Evolutionary conservation across 257 asterid genomes (phyloP).

Genomic region (Solanum pennellii): DNA sequence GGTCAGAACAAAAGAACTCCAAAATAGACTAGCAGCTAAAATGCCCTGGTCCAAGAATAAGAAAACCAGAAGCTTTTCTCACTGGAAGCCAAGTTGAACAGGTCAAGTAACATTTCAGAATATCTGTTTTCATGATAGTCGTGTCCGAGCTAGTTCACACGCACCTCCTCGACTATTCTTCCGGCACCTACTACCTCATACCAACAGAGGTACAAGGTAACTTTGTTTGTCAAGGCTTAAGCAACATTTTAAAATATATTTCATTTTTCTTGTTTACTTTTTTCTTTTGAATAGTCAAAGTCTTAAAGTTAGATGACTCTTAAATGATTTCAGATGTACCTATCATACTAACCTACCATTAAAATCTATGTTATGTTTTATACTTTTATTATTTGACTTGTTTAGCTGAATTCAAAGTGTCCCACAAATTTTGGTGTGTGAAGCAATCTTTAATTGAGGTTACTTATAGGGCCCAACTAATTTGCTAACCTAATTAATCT

Average conservation of each 20-base stretch:
- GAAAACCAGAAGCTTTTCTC: background rate
- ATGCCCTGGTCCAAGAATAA: background rate
- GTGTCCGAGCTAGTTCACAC: background rate
- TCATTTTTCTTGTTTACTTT: background rate
- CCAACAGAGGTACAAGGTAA: background rate
- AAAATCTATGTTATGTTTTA: background rate
- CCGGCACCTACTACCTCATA: background rate
- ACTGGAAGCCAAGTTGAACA: background rate
- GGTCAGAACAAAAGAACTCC: background rate
- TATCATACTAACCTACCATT: background rate
- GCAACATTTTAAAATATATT: background rate
- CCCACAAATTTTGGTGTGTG: background rate
- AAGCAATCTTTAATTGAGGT: background rate
- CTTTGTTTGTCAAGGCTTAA: background rate
- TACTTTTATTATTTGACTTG: background rate
- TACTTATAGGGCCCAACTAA: background rate
- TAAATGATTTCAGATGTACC: background rate
- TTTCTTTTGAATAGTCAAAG: background rate
- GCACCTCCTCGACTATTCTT: background rate
- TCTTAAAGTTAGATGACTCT: background rate
- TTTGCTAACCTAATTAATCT: constrained; percentile 40
- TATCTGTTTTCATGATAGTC: background rate
- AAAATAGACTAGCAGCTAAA: background rate
- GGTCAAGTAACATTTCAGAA: background rate
- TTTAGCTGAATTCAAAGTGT: background rate